Evolutionary conservation across 1,284 basidiomycete species (phyloP).

Genomic region (Ustanciosporium gigantosporum): DNA sequence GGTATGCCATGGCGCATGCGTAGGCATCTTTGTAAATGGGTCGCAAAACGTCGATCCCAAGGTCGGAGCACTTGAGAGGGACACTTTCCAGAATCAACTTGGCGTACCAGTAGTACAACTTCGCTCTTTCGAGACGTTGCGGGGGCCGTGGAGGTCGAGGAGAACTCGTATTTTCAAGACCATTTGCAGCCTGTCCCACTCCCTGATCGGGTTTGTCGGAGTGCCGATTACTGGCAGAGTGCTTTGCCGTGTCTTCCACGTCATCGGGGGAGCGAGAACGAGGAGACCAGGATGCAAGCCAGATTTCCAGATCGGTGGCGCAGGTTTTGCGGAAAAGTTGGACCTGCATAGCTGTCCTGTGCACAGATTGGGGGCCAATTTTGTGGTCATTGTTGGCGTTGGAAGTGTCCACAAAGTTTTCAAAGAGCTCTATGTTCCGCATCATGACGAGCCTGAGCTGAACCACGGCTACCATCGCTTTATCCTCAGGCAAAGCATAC

Average conservation of each 20-base stretch:
- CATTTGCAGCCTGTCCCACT: no score
- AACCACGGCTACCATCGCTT: slow-evolving; percentile 42
- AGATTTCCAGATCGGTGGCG: slow-evolving; percentile 27
- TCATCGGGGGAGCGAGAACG: slow-evolving; percentile 1
- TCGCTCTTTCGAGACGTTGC: slow-evolving; percentile 13
- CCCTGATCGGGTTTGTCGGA: no score
- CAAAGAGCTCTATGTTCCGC: slow-evolving; percentile 36
- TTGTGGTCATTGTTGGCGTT: not conserved
- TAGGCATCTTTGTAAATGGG: slow-evolving; percentile 47
- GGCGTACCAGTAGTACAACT: slow-evolving; percentile 44
- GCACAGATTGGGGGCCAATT: not conserved
- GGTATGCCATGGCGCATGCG: slow-evolving; percentile 38
- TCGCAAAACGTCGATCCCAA: slow-evolving; percentile 13
- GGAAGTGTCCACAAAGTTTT: slow-evolving; percentile 25
- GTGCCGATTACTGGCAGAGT: not conserved
- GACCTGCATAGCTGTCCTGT: slow-evolving; percentile 24
- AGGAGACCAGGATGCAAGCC: slow-evolving; percentile 39
- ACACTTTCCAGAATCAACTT: slow-evolving; percentile 34
- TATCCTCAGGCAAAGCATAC: slow-evolving; percentile 35
- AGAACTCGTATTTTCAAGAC: not conserved
- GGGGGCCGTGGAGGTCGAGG: slow-evolving; percentile 6
- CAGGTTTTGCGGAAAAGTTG: slow-evolving; percentile 36
- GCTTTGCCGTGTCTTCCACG: not conserved
- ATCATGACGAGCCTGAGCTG: slow-evolving; percentile 31
- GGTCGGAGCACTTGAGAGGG: slow-evolving; percentile 32